phyloP scores from a whole-genome alignment of 306 rosid genomes.

The Vigna nakashimae region DNA sequence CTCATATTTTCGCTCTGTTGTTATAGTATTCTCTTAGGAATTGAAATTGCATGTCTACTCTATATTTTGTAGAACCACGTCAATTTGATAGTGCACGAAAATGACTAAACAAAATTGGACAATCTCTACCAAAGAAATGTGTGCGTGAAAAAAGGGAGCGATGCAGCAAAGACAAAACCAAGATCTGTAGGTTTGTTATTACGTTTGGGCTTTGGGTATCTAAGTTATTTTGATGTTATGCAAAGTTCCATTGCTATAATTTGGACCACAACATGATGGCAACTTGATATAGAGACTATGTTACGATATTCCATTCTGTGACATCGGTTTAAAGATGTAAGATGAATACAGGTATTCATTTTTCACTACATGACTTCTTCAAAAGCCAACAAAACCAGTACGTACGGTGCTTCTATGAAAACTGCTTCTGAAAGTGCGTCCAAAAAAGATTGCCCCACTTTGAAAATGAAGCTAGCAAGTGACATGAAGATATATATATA shows the following conservation, averaged over 20 bases:
- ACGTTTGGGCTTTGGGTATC: neutral
- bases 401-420: too few species aligned
- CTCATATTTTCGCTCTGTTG: constrained; percentile 33
- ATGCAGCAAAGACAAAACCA: constrained; percentile 35
- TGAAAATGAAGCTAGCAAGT: too few species aligned
- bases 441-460: too few species aligned
- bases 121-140: neutral
- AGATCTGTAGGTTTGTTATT: neutral
- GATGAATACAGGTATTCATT: neutral
- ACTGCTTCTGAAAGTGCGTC: too few species aligned
- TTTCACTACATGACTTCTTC: too few species aligned
- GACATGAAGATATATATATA: too few species aligned
- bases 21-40: constrained; percentile 12
- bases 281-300: constrained; percentile 19
- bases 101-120: constrained; percentile 34
- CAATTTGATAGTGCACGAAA: constrained; percentile 41
- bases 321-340: constrained; percentile 1
- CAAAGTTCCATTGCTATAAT: constrained; percentile 32
- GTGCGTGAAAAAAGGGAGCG: constrained; percentile 27
- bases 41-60: neutral
- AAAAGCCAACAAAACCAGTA: too few species aligned
- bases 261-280: constrained; percentile 46
- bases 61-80: neutral
- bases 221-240: constrained; percentile 10
- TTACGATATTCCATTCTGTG: constrained; percentile 10